Evolutionary conservation across 2,329 filamentous ascomycete species (phyloP), one percentile per base, ranked within the genome.

Genomic region (Blastomyces gilchristii): DNA sequence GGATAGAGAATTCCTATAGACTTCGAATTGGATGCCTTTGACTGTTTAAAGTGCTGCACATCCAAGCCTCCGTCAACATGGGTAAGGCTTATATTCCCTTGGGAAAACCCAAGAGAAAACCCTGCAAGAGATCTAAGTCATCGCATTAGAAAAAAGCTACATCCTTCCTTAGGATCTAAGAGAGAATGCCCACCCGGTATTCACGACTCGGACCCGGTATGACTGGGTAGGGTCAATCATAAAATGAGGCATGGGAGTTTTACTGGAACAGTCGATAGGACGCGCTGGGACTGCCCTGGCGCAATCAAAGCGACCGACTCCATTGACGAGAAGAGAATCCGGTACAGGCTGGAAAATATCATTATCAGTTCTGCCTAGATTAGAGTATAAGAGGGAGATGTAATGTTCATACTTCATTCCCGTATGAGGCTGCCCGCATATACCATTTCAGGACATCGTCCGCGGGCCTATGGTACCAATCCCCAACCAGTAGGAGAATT

Each of bases 311-410:
- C 66, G 64, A 1, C 80, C 80, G 4, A 67, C 67, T 25, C 79
- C 80, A 65, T 82, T 82, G 37, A 82, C 67, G 0, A 82, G 65
- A 1, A 82, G 64, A 0, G 78, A 80, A 61, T 81, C 78, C 1
- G 80, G 80, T 9, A 78, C 76, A 2, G 80, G 80, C 77, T 81
- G 59, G 16, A 16, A 16, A 22, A 52, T 18, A 52, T 39, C 7
- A 50, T 25, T 41, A n/a, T 47, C 37, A 61, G 52, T 41, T 60
- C 28, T 45, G n/a, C n/a, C 39, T 39, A 45, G 34, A 22, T 43
- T 54, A 16, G 16, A 41, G 8, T 11, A 14, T 28, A 31, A 16
- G 28, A 50, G 22, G 16, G 7, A 34, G 9, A 47, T 34, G 31
- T 34, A 34, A 34, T 34, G 31, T 34, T 64, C 7, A 28, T 65